These are phyloP conservation scores for Phytophthora foliorum DNA, from an alignment of 352 stramenopile genomes.

Conservation along the genomic window DNA sequence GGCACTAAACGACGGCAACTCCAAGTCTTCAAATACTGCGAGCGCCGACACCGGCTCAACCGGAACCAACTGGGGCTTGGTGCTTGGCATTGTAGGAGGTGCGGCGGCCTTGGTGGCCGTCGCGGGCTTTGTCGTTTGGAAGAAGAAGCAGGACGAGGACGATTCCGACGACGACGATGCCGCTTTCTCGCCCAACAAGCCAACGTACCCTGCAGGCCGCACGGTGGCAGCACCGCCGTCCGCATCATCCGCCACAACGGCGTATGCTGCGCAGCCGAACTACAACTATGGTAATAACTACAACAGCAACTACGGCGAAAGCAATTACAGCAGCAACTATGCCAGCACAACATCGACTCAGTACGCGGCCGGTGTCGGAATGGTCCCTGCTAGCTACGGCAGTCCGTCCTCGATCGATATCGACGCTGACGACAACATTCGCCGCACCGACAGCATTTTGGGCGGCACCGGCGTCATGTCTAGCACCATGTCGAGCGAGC, in stretches of 20 bases:
- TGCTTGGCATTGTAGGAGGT: conserved; percentile 59
- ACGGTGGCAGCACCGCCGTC: conserved; percentile 31
- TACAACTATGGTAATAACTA: conserved; percentile 36
- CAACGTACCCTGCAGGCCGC: conserved; percentile 11
- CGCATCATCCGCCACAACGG: conserved; percentile 29
- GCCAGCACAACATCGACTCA: conserved; percentile 24
- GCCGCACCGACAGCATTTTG: conserved; percentile 55
- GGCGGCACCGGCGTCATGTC: conserved; percentile 42
- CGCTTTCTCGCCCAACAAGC: conserved; percentile 41
- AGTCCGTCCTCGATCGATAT: conserved; percentile 62
- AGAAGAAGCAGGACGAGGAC: conserved; percentile 63
- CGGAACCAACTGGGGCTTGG: conserved; percentile 51
- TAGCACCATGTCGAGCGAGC: conserved; percentile 23
- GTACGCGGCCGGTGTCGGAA: conserved; percentile 31
- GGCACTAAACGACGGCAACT: conserved; percentile 27
- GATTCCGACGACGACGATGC: conserved; percentile 69
- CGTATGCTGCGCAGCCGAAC: conserved; percentile 37
- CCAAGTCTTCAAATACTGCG: conserved; percentile 44
- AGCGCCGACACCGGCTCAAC: conserved; percentile 35
- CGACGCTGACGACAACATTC: conserved; percentile 29
- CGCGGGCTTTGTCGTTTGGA: conserved; percentile 70
- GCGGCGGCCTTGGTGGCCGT: conserved; percentile 56
- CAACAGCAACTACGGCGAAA: conserved; percentile 22
- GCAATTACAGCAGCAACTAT: conserved; percentile 27
- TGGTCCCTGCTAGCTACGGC: conserved; percentile 49